Percentiles rank a stretch among this genome's conserved stretches.
Evolutionary conservation across 2,329 filamentous ascomycete species (phyloP).

Genomic region (Aureobasidium mangrovei): DNA sequence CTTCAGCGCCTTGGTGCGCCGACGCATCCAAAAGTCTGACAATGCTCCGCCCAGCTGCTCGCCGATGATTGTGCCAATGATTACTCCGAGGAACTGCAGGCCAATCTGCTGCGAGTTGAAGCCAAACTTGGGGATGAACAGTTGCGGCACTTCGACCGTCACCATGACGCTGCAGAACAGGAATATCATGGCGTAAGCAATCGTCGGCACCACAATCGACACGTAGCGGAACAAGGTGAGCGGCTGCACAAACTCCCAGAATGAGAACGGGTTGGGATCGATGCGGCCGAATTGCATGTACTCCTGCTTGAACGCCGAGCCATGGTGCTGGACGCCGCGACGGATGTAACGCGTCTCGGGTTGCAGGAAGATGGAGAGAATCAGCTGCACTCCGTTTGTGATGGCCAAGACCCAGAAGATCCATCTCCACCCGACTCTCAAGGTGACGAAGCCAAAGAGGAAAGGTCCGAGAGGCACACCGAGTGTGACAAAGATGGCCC

Average conservation of each 20-base stretch:
- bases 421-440: conserved; percentile 47
- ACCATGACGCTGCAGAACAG: conserved; percentile 44
- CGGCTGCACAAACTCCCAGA: conserved; percentile 43
- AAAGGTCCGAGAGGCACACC: conserved; percentile 36
- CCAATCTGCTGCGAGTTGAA: conserved; percentile 49
- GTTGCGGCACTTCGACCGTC: conserved; percentile 49
- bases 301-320: conserved; percentile 34
- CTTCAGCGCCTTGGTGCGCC: conserved; percentile 25
- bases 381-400: conserved; percentile 46
- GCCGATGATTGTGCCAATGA: conserved; percentile 48
- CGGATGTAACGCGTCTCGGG: conserved; percentile 47
- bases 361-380: conserved; percentile 46
- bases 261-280: conserved; percentile 40
- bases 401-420: conserved; percentile 50
- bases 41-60: conserved; percentile 47
- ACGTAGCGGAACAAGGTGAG: conserved; percentile 37
- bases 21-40: conserved; percentile 45
- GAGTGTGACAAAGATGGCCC: conserved; percentile 44
- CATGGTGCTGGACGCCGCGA: conserved; percentile 25
- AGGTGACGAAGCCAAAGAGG: conserved; percentile 37
- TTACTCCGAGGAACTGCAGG: conserved; percentile 47
- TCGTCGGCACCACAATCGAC: conserved; percentile 41
- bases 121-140: conserved; percentile 46
- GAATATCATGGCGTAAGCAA: conserved; percentile 49
- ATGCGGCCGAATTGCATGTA: conserved; percentile 38